Conservation (phyloP, 2,329 filamentous ascomycete species). For the Trichoderma sp. region DNA sequence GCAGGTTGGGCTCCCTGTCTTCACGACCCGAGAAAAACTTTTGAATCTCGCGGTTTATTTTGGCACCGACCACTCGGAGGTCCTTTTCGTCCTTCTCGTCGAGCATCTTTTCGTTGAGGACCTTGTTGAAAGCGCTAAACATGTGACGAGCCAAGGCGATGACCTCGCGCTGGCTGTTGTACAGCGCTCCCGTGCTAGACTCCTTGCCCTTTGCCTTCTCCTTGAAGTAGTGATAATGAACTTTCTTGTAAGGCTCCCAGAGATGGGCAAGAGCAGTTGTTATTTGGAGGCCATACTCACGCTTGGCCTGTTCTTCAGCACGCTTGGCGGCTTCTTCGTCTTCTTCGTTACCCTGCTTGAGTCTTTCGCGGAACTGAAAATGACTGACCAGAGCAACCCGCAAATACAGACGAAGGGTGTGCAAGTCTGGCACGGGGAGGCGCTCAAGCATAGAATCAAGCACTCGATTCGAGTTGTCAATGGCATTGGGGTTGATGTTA, state of each 20-base stretch:
- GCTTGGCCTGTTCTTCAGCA: constrained; percentile 33
- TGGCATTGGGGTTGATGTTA: constrained; percentile 68
- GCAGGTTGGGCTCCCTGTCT: constrained; percentile 33
- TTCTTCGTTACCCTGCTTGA: constrained; percentile 31
- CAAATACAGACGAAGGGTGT: constrained; percentile 54
- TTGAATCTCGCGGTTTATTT: constrained; percentile 39
- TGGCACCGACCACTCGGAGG: constrained; percentile 34
- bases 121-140: constrained; percentile 45
- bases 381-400: constrained; percentile 51
- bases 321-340: constrained; percentile 34
- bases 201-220: constrained; percentile 26
- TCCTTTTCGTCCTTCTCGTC: constrained; percentile 33
- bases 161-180: constrained; percentile 41
- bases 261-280: constrained; percentile 48
- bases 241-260: constrained; percentile 46
- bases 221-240: constrained; percentile 38
- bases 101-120: constrained; percentile 41
- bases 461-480: constrained; percentile 62
- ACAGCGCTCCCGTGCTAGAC: constrained; percentile 22
- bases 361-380: constrained; percentile 36
- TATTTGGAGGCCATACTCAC: constrained; percentile 50
- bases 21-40: constrained; percentile 37
- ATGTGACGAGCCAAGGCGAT: constrained; percentile 46
- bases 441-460: constrained; percentile 58
- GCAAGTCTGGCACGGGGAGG: constrained; percentile 46